Evolutionary conservation across 352 stramenopile genomes (phyloP), one percentile per base, ranked within the genome.

Genomic region (Phytopythium litorale): DNA sequence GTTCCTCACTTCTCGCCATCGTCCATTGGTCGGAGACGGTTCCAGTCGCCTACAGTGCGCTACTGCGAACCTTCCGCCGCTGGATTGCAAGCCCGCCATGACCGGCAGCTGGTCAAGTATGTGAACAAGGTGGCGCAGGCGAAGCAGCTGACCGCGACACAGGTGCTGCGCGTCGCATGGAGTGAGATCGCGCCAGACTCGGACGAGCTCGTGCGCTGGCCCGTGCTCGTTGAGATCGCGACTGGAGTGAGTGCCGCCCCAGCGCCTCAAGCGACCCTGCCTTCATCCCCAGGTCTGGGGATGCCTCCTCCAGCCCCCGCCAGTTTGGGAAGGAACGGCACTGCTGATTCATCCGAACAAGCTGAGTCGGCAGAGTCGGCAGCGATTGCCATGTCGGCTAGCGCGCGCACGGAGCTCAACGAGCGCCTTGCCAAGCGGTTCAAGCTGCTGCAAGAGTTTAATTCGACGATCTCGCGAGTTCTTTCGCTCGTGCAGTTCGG

Each of bases 381-480:
- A 21, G 9, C 21, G 15, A 33, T 28, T 15, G 53, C 18, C 1
- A 37, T 55, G 3, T 33, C 52, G 0, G 21, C 18, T 8, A 33
- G 21, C 4, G 37, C 53, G 3, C 57, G 49, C 2, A 54, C 56
- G 33, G 57, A 78, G 55, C 51, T 49, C 1, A 68, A 84, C n/a
- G 76, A 85, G 21, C 66, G 66, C 9, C 71, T 94, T 7, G 74
- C 68, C 0, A 78, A 79, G n/a, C 68, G 76, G 11, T 94, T 92
- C 60, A 88, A 81, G 55, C 42, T 87, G n/a, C 65, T 94, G 12
- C 84, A 94, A 60, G 78, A 90, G 37, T 83, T 92, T 59, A 94
- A 94, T 35, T 57, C 71, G 25, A 60, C 72, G 0, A 72, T 94
- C 40, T 76, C 84, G 65, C 70, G 79, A 5, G 50, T 94, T 23